phyloP scores from a whole-genome alignment of 495 filamentous ascomycete genomes.

The Cryomyces antarcticus region DNA sequence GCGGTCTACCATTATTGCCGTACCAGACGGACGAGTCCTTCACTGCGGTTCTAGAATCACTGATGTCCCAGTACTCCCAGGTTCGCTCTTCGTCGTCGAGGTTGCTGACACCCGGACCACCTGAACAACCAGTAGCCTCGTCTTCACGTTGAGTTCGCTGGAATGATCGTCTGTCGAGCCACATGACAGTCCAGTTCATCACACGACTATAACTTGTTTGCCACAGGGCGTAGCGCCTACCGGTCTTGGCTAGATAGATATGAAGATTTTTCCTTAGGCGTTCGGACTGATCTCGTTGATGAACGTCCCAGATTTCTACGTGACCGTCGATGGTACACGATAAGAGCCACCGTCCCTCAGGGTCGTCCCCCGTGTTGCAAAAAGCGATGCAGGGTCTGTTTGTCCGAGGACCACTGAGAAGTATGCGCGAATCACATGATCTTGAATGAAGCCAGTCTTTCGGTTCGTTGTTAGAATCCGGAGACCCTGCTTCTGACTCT shows the following conservation, averaged over 20 bases:
- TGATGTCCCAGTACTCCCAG: slow-evolving; percentile 2
- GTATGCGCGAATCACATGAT: slow-evolving; percentile 1
- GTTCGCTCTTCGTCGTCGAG: too few relatives aligned
- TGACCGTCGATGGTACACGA: slow-evolving; percentile 54
- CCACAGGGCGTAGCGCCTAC: too few relatives aligned
- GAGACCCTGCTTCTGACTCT: not conserved
- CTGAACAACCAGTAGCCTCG: too few relatives aligned
- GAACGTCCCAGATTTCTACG: slow-evolving; percentile 47
- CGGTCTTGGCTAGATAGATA: too few relatives aligned
- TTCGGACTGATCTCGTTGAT: slow-evolving; percentile 14
- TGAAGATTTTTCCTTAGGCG: too few relatives aligned
- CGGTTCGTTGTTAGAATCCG: not conserved
- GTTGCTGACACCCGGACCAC: too few relatives aligned
- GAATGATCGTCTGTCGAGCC: slow-evolving; percentile 17
- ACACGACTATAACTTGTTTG: too few relatives aligned
- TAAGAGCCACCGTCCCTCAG: slow-evolving; percentile 45
- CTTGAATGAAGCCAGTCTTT: slow-evolving; percentile 3
- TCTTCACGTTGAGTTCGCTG: not conserved
- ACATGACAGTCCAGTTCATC: slow-evolving; percentile 13
- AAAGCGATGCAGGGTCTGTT: slow-evolving; percentile 76
- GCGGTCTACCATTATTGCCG: too few relatives aligned
- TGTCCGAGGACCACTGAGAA: not conserved
- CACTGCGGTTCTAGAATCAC: slow-evolving; percentile 2
- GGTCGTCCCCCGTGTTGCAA: slow-evolving; percentile 38
- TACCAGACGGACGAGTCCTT: slow-evolving; percentile 7